These are phyloP conservation scores for Ophiostoma ulmi DNA, from an alignment of 2,329 filamentous ascomycete genomes.

Conservation along the genomic window DNA sequence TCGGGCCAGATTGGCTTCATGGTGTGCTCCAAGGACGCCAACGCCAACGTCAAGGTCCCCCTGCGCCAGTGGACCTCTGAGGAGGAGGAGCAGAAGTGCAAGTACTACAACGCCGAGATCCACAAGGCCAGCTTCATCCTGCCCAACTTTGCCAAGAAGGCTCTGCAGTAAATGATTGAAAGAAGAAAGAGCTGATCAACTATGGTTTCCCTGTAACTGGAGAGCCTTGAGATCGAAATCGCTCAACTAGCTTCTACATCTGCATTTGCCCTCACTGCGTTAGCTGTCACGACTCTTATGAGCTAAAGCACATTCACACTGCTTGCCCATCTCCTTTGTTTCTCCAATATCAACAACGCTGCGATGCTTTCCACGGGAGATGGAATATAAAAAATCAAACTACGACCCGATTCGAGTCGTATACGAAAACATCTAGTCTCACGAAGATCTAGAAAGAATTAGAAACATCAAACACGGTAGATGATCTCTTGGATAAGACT, in stretches of 20 bases:
- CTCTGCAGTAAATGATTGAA: constrained; percentile 47
- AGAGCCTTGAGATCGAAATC: not conserved
- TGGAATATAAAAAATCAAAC: constrained; percentile 8
- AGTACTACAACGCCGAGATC: constrained; percentile 96
- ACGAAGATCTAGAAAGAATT: not conserved
- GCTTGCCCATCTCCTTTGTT: constrained; percentile 8
- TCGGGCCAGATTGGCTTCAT: constrained; percentile 99
- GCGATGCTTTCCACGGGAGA: constrained; percentile 12
- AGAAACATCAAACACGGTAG: not conserved
- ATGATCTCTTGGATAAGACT: not conserved
- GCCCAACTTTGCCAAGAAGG: constrained; percentile 87
- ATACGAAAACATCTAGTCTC: not conserved
- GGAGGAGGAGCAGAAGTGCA: constrained; percentile 89
- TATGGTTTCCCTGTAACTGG: not conserved
- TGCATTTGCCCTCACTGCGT: not conserved
- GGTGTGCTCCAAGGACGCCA: constrained; percentile 95
- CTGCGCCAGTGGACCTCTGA: constrained; percentile 74
- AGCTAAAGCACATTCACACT: not conserved
- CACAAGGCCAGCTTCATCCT: constrained; percentile 92
- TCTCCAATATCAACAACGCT: not conserved
- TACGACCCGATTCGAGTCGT: not conserved
- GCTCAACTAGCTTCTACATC: not conserved
- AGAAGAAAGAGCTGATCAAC: not conserved
- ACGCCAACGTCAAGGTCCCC: constrained; percentile 76
- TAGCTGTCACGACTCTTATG: not conserved